Evolutionary conservation across 805 yeast species (phyloP), one percentile per base, ranked within the genome.

Genomic region (Zygosaccharomyces bisporus): DNA sequence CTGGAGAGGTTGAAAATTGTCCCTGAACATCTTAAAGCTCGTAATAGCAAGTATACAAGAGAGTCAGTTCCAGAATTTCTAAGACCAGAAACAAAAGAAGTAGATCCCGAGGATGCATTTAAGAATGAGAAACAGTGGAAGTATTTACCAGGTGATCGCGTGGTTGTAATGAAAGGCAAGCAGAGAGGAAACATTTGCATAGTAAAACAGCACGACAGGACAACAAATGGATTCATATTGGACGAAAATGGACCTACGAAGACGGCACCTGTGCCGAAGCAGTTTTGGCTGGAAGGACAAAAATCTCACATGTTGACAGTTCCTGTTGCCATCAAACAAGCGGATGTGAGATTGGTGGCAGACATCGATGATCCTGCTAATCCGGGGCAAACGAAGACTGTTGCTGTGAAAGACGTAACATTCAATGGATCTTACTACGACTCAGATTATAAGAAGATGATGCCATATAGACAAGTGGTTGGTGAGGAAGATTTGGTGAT

Each of bases 381-480:
- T 19, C 58, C 60, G 8, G 91, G 91, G 2, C 63, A 72, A 7
- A 67, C 74, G 34, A 76, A 74, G 54, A 82, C 86, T 33, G 85
- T 88, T 10, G 96, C 89, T 3, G 88, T 95, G 20, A 84, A 86
- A 55, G 79, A 80, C 35, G 60, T 91, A 14, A 79, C 74, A 21
- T 80, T 80, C 60, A 76, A 75, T 41, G 95, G 86, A 17, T 67
- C 71, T 40, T 83, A 84, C 60, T 91, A 76, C 63, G 95, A 89
- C 59, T 78, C 77, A 35, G 78, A 83, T 53, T 81, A 83, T 64
- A 82, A 81, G 60, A 73, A 73, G 56, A 76, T 83, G 74, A 67
- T 87, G 70, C 95, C 95, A 23, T 78, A 77, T 47, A 79, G 98
- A 65, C 77, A 79, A 54, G 87, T 90, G 19, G 76, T 76, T 51